Base-by-base conservation (phyloP, 371 early-diverging fungal species). In the Mortierella sp. region DNA sequence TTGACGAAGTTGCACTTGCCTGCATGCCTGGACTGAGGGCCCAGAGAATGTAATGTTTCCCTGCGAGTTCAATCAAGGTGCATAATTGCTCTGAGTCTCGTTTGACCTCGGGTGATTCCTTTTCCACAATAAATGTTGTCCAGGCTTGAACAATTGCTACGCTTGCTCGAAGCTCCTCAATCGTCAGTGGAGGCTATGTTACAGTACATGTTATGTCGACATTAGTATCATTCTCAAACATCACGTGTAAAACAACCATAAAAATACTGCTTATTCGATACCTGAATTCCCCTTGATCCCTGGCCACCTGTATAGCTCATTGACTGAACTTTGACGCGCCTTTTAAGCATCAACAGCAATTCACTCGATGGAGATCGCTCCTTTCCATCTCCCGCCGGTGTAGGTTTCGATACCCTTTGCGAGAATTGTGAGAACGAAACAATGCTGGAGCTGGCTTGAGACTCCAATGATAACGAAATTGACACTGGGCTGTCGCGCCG, bases 11-110 rank as follows among this genome's bases (percentile, higher is more conserved):
- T 4, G 34, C 34, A 45, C 65, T 34, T 31, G 54, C 77, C 56
- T 76, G 77, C 77, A 76, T 69, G 16, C 77, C 77, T 2, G 77
- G 77, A 41, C 77, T 76, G 24, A 76, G 54, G n/a, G 69, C 49
- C 77, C 77, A 76, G 13, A 63, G 43, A 6, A 76, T 54, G 45
- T 76, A 76, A 13, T 67, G 37, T 31, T 49, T 74, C 12, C 54
- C 62, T 1, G 67, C 63, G 3, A 45, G 45, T 21, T 67, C 68
- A 6, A 67, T 45, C 19, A 63, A 34, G 8, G 28, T 28, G 13
- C 29, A 29, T 7, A 74, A 44, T 2, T 55, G 56, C 14, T 24
- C 59, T 13, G 49, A 2, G n/a, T 53, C 58, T 0, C 19, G 31
- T 9, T 9, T 57, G 25, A 25, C 17, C 8, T 56, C 63, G 12